Evolutionary conservation across 306 rosid species (phyloP).

Genomic region (Cicer yamashitae): DNA sequence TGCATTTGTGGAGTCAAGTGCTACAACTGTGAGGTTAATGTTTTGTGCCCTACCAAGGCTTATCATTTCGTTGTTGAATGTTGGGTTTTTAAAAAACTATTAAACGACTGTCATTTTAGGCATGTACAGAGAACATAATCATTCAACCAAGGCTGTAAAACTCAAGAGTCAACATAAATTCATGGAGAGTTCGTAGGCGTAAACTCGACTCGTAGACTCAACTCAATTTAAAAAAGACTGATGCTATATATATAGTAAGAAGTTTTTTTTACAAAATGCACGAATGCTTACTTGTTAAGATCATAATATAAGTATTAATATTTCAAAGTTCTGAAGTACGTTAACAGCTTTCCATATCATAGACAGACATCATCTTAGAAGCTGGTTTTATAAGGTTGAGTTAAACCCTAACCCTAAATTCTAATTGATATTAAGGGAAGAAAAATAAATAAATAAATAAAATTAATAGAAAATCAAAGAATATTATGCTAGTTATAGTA

Average conservation of each 20-base stretch:
- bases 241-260: neutral
- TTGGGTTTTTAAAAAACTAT: neutral
- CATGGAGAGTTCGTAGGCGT: neutral
- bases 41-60: neutral
- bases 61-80: neutral
- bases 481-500: neutral
- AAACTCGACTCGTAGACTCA: neutral
- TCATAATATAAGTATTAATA: too few species aligned
- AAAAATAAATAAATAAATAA: neutral
- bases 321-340: too few species aligned
- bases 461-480: conserved; percentile 2
- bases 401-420: neutral
- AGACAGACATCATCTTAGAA: neutral
- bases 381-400: neutral
- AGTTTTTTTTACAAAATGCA: too few species aligned
- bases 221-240: neutral
- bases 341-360: too few species aligned
- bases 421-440: neutral
- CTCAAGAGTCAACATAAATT: neutral
- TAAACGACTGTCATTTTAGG: neutral
- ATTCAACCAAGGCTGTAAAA: neutral
- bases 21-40: neutral
- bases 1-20: neutral
- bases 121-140: neutral
- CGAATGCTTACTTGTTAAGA: too few species aligned